Percentiles rank a stretch among this genome's conserved stretches.
These are phyloP conservation scores for Psilocybe mexicana DNA, from an alignment of 1,284 basidiomycete genomes.

Conservation along the genomic window DNA sequence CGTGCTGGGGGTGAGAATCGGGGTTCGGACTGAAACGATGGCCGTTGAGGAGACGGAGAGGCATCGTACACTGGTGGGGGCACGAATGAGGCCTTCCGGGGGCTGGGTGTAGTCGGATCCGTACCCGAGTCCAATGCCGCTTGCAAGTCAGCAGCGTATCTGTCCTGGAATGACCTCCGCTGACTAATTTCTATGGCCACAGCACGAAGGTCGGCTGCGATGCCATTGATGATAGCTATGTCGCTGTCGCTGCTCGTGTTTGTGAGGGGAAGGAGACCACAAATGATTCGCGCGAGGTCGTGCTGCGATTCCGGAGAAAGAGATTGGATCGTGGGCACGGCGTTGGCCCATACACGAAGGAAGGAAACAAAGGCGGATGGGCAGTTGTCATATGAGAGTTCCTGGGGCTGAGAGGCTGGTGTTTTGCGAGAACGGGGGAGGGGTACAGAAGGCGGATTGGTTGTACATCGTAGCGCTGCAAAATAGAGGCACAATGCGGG, in stretches of 20 bases:
- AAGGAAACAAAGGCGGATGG: conserved; percentile 60
- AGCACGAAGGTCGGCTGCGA: conserved; percentile 73
- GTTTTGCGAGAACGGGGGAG: conserved; percentile 25
- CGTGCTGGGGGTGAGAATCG: no score
- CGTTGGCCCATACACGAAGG: conserved; percentile 67
- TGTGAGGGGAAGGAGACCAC: conserved; percentile 52
- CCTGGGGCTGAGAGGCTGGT: conserved; percentile 38
- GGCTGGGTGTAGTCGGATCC: conserved; percentile 26
- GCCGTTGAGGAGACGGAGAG: conserved; percentile 18
- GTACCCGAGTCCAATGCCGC: conserved; percentile 68
- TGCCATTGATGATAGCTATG: conserved; percentile 48
- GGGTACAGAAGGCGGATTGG: conserved; percentile 61
- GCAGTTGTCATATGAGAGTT: conserved; percentile 47
- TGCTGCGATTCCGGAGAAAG: conserved; percentile 66
- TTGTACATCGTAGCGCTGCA: conserved; percentile 63
- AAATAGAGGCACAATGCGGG: conserved; percentile 71
- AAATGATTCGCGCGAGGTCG: conserved; percentile 79
- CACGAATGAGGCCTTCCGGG: conserved; percentile 62
- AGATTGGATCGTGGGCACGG: conserved; percentile 64
- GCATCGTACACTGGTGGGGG: conserved; percentile 69
- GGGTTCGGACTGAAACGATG: no score
- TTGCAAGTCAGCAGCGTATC: conserved; percentile 72
- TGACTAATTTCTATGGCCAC: conserved; percentile 82
- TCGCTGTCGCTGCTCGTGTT: neutral
- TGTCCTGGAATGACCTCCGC: conserved; percentile 76